Conservation (phyloP, 805 yeast species). For the Ogataea methanolica region DNA sequence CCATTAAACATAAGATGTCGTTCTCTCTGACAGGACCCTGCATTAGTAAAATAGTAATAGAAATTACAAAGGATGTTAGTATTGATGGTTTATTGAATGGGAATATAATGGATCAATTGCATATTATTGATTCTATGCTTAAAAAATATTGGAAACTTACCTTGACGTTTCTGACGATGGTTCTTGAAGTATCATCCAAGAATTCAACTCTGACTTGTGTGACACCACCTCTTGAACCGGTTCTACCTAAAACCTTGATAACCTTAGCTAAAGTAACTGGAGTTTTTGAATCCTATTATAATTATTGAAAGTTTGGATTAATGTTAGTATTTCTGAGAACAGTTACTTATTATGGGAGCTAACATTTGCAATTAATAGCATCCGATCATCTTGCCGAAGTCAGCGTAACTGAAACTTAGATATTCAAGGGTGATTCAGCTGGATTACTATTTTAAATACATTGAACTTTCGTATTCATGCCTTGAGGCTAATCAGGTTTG, state of each 20-base stretch:
- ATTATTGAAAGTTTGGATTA: not conserved
- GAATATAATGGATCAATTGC: not conserved
- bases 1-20: constrained; percentile 98
- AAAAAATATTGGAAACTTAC: constrained; percentile 5
- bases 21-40: constrained; percentile 93
- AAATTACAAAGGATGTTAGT: constrained; percentile 7
- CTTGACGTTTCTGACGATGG: constrained; percentile 94
- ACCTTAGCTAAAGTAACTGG: constrained; percentile 99
- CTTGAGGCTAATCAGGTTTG: too few relatives aligned
- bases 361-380: too few relatives aligned
- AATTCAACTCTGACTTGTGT: constrained; percentile 98
- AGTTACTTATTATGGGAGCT: not conserved
- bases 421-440: too few relatives aligned
- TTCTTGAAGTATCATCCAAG: constrained; percentile 92
- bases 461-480: too few relatives aligned
- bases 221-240: constrained; percentile 99
- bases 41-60: constrained; percentile 5
- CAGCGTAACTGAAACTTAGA: too few relatives aligned
- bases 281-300: constrained; percentile 54
- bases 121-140: not conserved
- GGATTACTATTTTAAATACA: too few relatives aligned
- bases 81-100: not conserved
- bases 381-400: too few relatives aligned
- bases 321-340: constrained; percentile 5
- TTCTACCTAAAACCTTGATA: constrained; percentile 98